Base-by-base conservation (phyloP, 768 basidiomycete genomes). In the Epithele typhae region DNA sequence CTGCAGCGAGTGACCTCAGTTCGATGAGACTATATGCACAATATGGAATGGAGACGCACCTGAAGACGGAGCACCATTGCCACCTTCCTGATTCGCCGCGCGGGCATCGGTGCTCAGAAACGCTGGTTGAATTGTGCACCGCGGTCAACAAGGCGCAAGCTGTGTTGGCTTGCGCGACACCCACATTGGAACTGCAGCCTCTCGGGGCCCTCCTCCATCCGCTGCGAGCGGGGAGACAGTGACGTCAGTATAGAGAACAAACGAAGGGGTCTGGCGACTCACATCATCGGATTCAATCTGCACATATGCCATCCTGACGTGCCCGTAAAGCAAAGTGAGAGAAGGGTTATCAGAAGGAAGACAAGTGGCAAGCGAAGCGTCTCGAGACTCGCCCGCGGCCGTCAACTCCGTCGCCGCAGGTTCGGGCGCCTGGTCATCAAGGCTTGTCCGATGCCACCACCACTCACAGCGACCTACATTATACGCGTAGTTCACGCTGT, bases 141-240 rank as follows among this genome's bases (percentile, higher is more conserved):
- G 5, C 18, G n/a, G n/a, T n/a, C n/a, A n/a, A n/a, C n/a, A n/a
- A n/a, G n/a, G n/a, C n/a, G n/a, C n/a, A n/a, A n/a, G n/a, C n/a
- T n/a, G n/a, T n/a, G n/a, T n/a, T n/a, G n/a, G n/a, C n/a, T n/a
- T n/a, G n/a, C n/a, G n/a, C n/a, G n/a, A n/a, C n/a, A n/a, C 57
- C 18, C 50, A 64, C 62, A 64, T 51, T 61, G 59, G 41, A 64
- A 64, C 39, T 59, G 62, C 4, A 64, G 56, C 12, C 60, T 53
- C 37, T 64, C 59, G 8, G 62, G 62, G 7, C 62, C 62, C 44
- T 64, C 62, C 40, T 64, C 60, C 59, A 64, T 59, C 19, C 62
- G 55, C 62, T 64, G 44, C 18, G 45, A 51, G 44, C 45, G 33
- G 35, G 14, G 11, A 49, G 42, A 50, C 44, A 14, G 27, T 52